A percentile compares a stretch with the other conserved stretches of the same genome.
Conservation (phyloP, 192 early-diverging fungal species). For the Linnemannia hyalina region DNA sequence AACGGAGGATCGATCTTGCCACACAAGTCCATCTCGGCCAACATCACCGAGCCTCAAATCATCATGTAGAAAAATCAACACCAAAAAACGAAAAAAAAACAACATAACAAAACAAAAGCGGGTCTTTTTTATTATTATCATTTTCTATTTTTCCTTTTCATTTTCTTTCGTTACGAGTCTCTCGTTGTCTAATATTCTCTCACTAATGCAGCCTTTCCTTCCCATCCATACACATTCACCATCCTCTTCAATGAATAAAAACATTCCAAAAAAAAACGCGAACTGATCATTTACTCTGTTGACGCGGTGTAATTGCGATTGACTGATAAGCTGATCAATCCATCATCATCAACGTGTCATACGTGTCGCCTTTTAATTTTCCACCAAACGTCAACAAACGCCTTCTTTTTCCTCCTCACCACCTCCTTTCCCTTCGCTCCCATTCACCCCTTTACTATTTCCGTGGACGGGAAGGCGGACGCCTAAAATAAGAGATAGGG, state of each 20-base stretch:
- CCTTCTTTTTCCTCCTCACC: neutral
- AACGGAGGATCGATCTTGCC: slow-evolving; percentile 97
- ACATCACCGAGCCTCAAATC: slow-evolving; percentile 93
- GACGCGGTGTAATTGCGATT: no score
- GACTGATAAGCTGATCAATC: neutral
- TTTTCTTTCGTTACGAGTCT: slow-evolving; percentile 5
- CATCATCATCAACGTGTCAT: neutral
- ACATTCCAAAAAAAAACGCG: slow-evolving; percentile 13
- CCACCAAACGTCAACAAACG: neutral
- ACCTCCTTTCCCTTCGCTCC: neutral
- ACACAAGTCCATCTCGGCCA: slow-evolving; percentile 92
- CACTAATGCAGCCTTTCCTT: neutral
- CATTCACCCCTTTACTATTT: neutral
- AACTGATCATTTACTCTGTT: neutral
- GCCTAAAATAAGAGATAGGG: no score
- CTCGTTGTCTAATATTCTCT: slow-evolving; percentile 11
- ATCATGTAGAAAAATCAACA: slow-evolving; percentile 83
- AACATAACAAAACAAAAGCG: slow-evolving; percentile 13
- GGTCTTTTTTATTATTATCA: slow-evolving; percentile 7
- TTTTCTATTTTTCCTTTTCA: neutral
- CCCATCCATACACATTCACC: neutral
- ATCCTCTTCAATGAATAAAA: slow-evolving; percentile 8
- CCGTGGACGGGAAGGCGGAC: neutral
- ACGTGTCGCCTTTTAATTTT: neutral
- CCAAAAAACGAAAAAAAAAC: neutral